Evolutionary conservation across 2,329 filamentous ascomycete species (phyloP), one percentile per base, ranked within the genome.

Genomic region (Aureobasidium sp.): DNA sequence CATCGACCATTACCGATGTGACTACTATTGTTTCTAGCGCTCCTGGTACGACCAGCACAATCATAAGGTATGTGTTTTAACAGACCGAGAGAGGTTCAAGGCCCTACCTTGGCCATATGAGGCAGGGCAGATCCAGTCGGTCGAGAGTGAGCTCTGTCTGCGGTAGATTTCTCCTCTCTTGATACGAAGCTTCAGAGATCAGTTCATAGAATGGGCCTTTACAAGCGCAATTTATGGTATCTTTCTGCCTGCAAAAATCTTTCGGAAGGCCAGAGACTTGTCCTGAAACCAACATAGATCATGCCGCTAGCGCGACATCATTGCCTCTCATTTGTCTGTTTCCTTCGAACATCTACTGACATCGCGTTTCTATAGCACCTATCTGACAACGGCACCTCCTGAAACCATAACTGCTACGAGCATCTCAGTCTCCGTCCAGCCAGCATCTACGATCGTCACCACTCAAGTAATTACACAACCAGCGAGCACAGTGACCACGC

Each of bases 41-140:
- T 7, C 53, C 53, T 20, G 53, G 53, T 12, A 44, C 39, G 15
- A 57, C 53, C n/a, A 57, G 53, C 53, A 57, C 53, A 1, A 46
- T 34, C 9, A 17, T 41, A 5, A 57, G 39, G 37, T 34, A 52
- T 6, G 50, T 27, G 13, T 1, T n/a, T 13, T 13, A 1, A 23
- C 29, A 32, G 20, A 20, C 20, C 20, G 20, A 20, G 20, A 20
- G 20, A 20, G 20, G 8, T 32, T 32, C 29, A 8, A 44, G 6
- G 41, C n/a, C 8, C n/a, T 3, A 20, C 15, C 3, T 32, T 15
- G 34, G 1, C 34, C 34, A 4, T 37, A 15, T 32, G 29, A 8
- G 8, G 8, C 13, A 10, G 13, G 2, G 13, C 4, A 37, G 34
- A 8, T 32, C 8, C 5, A 8, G 29, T 5, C 5, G 29, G 5